Base-by-base conservation (phyloP, 257 asterid species). In the Leonotis leonurus region DNA sequence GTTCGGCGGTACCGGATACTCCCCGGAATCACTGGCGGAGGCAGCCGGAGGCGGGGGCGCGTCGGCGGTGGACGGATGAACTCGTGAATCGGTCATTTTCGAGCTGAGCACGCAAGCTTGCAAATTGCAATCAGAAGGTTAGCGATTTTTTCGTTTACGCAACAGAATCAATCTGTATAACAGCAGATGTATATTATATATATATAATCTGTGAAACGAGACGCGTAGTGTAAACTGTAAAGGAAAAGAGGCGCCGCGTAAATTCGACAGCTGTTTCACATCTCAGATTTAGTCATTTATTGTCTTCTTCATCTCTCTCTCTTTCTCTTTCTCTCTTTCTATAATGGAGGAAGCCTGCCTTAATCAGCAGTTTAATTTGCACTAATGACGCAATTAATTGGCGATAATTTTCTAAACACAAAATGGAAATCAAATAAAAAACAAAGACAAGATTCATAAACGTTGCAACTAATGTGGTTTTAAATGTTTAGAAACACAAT, bases 11-110 rank as follows among this genome's bases (percentile, higher is more conserved):
- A 25, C 50, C 0, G 70, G 78, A 11, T 37, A 58, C 6, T 66
- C 79, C 29, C 53, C 65, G 61, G 60, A 68, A 16, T 21, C 39
- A 1, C 54, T 43, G 33, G 75, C 29, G 1, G 75, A 25, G n/a
- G 65, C 21, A 2, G 44, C 59, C 7, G n/a, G n/a, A n/a, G n/a
- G n/a, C n/a, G 75, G 36, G 7, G 13, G 62, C 0, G 56, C 3
- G 4, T 52, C 71, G 48, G 41, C 56, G 46, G 80, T 7, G 64
- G 65, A 22, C n/a, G 85, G 85, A 57, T 80, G 75, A 41, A 80
- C 74, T 1, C 80, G 76, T 18, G 46, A 37, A 24, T 71, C 79
- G 1, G 73, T 75, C 82, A 76, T 77, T 16, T 9, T 54, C 36
- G 32, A 45, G 3, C 56, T 32, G 39, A 16, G 16, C 1, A 8